phyloP scores from a whole-genome alignment of 2,329 filamentous ascomycete genomes.

The Trichoderma harzianum region DNA sequence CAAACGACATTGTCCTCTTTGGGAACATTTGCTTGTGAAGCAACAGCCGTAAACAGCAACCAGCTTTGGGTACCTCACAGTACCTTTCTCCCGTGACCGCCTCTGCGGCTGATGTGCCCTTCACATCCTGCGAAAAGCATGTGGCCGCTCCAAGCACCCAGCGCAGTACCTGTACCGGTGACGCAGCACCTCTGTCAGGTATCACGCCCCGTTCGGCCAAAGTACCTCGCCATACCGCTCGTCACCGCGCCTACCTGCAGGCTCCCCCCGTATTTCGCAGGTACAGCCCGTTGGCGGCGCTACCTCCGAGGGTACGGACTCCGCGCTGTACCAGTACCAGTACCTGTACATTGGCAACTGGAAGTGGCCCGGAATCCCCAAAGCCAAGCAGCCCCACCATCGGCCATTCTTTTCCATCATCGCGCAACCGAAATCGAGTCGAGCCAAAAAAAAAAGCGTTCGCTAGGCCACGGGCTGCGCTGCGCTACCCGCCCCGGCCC shows the following conservation, averaged over 20 bases:
- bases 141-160: background rate
- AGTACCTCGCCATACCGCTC: background rate
- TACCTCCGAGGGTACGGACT: background rate
- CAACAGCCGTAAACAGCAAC: background rate
- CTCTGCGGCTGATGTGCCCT: background rate
- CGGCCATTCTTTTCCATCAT: conserved; percentile 8
- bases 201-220: background rate
- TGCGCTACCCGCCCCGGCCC: conserved; percentile 13
- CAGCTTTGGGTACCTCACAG: background rate
- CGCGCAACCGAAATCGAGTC: conserved; percentile 5
- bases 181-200: background rate
- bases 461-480: conserved; percentile 14
- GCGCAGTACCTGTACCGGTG: background rate
- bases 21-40: background rate
- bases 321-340: background rate
- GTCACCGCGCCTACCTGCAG: background rate
- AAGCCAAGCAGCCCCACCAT: conserved; percentile 3
- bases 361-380: background rate
- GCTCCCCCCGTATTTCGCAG: background rate
- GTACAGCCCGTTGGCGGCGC: background rate
- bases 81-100: background rate
- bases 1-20: background rate
- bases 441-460: conserved; percentile 2
- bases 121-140: background rate
- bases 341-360: background rate